Percentiles rank a stretch among this genome's conserved stretches.
phyloP scores from a whole-genome alignment of 352 stramenopile genomes.

The Lagenidium giganteum region DNA sequence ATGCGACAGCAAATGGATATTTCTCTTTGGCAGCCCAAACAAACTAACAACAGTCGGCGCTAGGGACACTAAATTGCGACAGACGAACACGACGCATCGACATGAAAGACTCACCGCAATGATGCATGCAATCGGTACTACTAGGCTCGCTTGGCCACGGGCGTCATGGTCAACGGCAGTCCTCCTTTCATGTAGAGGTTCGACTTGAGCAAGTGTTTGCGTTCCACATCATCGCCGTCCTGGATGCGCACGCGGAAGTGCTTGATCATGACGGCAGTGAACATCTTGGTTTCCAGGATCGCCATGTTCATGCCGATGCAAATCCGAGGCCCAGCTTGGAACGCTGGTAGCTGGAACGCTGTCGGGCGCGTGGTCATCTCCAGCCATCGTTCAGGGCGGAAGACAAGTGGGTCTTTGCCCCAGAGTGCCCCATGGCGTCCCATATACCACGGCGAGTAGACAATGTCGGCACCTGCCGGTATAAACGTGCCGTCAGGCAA shows the following conservation, averaged over 20 bases:
- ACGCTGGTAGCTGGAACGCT: slow-evolving; percentile 67
- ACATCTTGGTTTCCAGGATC: slow-evolving; percentile 58
- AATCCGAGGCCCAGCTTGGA: slow-evolving; percentile 58
- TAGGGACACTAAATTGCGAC: too few relatives aligned
- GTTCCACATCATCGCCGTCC: slow-evolving; percentile 28
- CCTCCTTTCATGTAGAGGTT: slow-evolving; percentile 47
- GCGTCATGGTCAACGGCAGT: slow-evolving; percentile 37
- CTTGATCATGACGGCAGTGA: slow-evolving; percentile 38
- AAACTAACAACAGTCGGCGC: too few relatives aligned
- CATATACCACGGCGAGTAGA: slow-evolving; percentile 79
- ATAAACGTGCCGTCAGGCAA: slow-evolving; percentile 73
- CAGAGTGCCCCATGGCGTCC: slow-evolving; percentile 47
- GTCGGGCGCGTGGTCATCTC: slow-evolving; percentile 49
- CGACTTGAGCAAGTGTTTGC: slow-evolving; percentile 47
- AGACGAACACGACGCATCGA: too few relatives aligned
- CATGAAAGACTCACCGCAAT: too few relatives aligned
- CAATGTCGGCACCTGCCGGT: slow-evolving; percentile 44
- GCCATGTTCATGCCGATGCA: slow-evolving; percentile 77
- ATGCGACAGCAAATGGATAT: too few relatives aligned
- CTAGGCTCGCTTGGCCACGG: too few relatives aligned
- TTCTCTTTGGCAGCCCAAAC: too few relatives aligned
- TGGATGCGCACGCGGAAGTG: slow-evolving; percentile 41
- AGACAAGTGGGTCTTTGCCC: slow-evolving; percentile 38
- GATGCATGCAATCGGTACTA: too few relatives aligned
- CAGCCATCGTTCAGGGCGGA: slow-evolving; percentile 68